These are phyloP conservation scores for Mortierella sp. DNA, from an alignment of 371 early-diverging fungal species.

Conservation along the genomic window DNA sequence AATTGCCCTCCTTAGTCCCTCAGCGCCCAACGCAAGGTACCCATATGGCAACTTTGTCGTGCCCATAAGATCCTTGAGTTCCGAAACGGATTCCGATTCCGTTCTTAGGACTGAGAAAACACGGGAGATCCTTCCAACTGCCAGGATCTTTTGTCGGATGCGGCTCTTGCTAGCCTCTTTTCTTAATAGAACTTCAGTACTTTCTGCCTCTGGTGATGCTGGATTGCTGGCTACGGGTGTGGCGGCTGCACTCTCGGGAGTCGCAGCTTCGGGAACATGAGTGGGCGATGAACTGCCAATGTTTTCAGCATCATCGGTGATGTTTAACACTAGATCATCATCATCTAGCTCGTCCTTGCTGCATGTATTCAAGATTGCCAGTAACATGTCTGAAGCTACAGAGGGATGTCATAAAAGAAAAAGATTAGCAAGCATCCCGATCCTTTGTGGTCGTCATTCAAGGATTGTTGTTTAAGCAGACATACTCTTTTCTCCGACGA, in stretches of 20 bases:
- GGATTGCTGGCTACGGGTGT: not conserved
- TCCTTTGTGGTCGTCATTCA: not conserved
- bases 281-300: conserved; percentile 22
- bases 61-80: conserved; percentile 91
- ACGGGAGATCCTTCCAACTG: conserved; percentile 91
- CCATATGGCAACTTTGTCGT: conserved; percentile 87
- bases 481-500: conserved; percentile 97
- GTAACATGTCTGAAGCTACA: conserved; percentile 94
- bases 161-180: conserved; percentile 31
- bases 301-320: conserved; percentile 25
- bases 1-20: conserved; percentile 92
- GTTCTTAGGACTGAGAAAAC: conserved; percentile 91
- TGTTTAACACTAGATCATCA: conserved; percentile 54
- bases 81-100: conserved; percentile 92
- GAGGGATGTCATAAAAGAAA: not conserved
- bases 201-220: not conserved
- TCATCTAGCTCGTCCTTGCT: conserved; percentile 82
- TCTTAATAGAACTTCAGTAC: conserved; percentile 42
- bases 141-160: conserved; percentile 91
- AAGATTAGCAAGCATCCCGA: not conserved
- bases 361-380: conserved; percentile 93
- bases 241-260: not conserved
- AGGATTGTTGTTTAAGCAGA: not conserved
- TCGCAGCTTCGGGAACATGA: not conserved
- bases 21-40: conserved; percentile 89